Percentiles rank a stretch among this genome's conserved stretches.
These are phyloP conservation scores for Pseudocercospora fijiensis DNA, from an alignment of 2,329 filamentous ascomycete species.

Conservation along the genomic window DNA sequence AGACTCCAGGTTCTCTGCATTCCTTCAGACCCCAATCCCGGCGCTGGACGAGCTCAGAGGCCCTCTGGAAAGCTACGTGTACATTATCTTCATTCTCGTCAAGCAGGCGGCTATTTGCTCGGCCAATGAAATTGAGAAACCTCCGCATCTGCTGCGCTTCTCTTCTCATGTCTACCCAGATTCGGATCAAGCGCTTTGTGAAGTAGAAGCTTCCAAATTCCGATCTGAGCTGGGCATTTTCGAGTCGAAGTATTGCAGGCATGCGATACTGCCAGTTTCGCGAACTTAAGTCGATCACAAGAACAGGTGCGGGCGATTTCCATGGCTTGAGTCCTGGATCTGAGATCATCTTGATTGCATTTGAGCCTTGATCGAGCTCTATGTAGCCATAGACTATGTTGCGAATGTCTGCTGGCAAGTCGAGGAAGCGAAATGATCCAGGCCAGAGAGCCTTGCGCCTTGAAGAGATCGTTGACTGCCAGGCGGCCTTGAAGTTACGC, in stretches of 20 bases:
- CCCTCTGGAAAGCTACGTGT: neutral
- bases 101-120: neutral
- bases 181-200: neutral
- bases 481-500: neutral
- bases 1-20: neutral
- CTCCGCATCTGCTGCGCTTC: neutral
- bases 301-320: neutral
- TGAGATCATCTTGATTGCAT: neutral
- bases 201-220: neutral
- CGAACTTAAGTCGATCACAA: neutral
- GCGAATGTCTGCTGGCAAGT: neutral
- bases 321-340: neutral
- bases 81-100: neutral
- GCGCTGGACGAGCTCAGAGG: neutral
- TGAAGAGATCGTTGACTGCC: neutral
- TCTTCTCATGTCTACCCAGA: neutral
- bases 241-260: neutral
- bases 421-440: neutral
- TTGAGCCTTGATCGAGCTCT: neutral
- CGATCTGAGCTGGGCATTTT: neutral
- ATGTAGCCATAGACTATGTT: neutral
- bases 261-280: neutral
- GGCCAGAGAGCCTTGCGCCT: neutral
- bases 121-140: neutral
- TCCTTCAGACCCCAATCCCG: neutral